Evolutionary conservation across 305 asterid genomes (phyloP), one percentile per base, ranked within the genome.

Genomic region (Fraxinus sp.): DNA sequence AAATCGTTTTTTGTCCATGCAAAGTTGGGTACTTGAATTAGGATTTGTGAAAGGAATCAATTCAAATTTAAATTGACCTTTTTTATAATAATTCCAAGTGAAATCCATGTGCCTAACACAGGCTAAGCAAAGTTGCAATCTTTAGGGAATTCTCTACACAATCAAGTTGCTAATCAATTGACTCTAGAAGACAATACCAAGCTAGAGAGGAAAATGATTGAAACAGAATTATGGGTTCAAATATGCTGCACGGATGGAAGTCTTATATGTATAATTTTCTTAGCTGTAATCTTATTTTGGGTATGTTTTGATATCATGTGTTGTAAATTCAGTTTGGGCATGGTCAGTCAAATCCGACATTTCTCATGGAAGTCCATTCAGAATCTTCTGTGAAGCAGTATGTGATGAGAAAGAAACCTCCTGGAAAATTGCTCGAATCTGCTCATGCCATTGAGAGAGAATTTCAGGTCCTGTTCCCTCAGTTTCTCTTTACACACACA

Each of bases 361-460:
- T 91, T 89, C 97, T 92, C 57, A 85, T 96, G 85, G 98, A 94
- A 89, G 94, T 93, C 72, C 89, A 85, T 62, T 87, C 91, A 32
- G 97, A 91, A 75, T 81, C 87, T 77, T 62, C 86, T 11, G 85
- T 87, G 86, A 92, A 91, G 90, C 86, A 52, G 30, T 96, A 94
- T 43, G 99, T 94, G 86, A 77, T 96, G 92, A 91, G 99, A 80
- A 96, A 96, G 91, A 96, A 96, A 82, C 98, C 99, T 84, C 92
- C 93, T 0, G 99, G 99, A 33, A 88, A 87, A 81, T 86, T 94
- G 85, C 97, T 96, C 75, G 85, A 92, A 85, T 96, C 98, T 75
- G 99, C 99, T 33, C 99, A 96, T 88, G 97, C 97, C 74, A 92
- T 96, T 79, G 99, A 96, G 88, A 92, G 99, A 90, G 99, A 96